Evolutionary conservation across 257 asterid species (phyloP).

Genomic region (Solanum pinnatisectum): DNA sequence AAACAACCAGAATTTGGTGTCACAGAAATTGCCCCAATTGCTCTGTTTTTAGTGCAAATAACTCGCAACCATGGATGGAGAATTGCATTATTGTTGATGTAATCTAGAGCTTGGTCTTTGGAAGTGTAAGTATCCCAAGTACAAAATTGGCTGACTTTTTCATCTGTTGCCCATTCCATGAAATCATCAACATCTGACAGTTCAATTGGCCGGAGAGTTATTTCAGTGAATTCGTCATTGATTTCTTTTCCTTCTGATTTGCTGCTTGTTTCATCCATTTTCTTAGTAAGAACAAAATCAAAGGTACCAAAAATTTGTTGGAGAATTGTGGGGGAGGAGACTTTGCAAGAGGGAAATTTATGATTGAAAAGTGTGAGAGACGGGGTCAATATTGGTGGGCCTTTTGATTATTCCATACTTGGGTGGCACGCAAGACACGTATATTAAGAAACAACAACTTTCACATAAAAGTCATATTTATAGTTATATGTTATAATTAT

Average conservation of each 20-base stretch:
- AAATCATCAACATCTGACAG: conserved; percentile 37
- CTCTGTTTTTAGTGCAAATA: conserved; percentile 24
- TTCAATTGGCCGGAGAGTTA: conserved; percentile 24
- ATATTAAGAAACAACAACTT: too few relatives aligned
- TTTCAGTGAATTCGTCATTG: neutral
- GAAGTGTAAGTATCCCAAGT: conserved; percentile 44
- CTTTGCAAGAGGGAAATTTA: neutral
- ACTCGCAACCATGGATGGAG: conserved; percentile 29
- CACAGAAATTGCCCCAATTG: conserved; percentile 44
- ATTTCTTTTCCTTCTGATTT: neutral
- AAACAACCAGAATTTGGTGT: conserved; percentile 24
- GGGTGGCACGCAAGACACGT: too few relatives aligned
- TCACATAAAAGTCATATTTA: too few relatives aligned
- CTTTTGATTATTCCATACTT: neutral
- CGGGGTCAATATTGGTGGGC: neutral
- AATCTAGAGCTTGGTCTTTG: conserved; percentile 15
- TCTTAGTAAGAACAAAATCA: neutral
- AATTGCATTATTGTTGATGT: conserved; percentile 19
- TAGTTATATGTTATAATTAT: too few relatives aligned
- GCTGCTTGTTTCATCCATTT: neutral
- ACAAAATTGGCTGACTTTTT: conserved; percentile 22
- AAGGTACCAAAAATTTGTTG: neutral
- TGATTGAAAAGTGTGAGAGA: neutral
- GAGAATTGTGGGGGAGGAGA: neutral
- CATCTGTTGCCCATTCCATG: conserved; percentile 57